phyloP scores from a whole-genome alignment of 768 basidiomycete species.

The Artomyces pyxidatus region DNA sequence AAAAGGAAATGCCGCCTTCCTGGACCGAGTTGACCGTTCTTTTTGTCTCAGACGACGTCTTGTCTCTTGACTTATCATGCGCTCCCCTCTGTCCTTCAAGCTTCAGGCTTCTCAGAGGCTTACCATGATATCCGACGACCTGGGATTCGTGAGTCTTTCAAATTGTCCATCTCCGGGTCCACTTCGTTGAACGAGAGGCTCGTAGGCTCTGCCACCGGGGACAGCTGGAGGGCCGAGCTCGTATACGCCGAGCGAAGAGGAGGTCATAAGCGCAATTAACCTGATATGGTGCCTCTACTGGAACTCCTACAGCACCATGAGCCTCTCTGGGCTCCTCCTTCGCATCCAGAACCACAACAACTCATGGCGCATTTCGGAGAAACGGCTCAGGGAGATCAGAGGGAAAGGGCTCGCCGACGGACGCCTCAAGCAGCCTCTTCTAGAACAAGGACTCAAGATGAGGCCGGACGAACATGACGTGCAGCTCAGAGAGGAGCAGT shows the following conservation, averaged over 20 bases:
- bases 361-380: constrained; percentile 9
- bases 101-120: too few species aligned
- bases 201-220: constrained; percentile 8
- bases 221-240: constrained; percentile 7
- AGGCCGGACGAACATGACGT: constrained; percentile 8
- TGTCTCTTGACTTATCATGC: background rate
- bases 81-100: background rate
- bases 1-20: too few species aligned
- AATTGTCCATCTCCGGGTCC: background rate
- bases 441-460: constrained; percentile 9
- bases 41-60: background rate
- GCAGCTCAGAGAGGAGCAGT: constrained; percentile 2
- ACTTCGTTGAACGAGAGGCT: background rate
- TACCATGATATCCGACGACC: background rate
- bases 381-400: constrained; percentile 6
- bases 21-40: too few species aligned
- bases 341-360: constrained; percentile 5
- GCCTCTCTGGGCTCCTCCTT: constrained; percentile 2
- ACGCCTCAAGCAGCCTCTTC: constrained; percentile 4
- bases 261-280: constrained; percentile 10
- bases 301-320: constrained; percentile 14
- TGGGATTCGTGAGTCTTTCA: background rate
- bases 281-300: constrained; percentile 13
- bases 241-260: constrained; percentile 8
- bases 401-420: constrained; percentile 6